phyloP scores from a whole-genome alignment of 1,139 yeast species.

The Yamadazyma sp. region DNA sequence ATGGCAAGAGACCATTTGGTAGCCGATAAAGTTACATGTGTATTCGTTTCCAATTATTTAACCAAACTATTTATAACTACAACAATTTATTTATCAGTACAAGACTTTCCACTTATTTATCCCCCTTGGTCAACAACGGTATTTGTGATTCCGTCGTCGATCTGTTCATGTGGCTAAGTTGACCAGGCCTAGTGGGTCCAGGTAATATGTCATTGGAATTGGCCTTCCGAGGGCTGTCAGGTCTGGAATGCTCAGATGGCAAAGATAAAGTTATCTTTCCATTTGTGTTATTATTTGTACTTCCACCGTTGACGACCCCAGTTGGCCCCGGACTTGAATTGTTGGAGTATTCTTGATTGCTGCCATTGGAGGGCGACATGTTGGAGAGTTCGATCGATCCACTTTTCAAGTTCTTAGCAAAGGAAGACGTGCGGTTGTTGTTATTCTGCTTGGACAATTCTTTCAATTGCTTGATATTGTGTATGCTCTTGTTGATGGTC shows the following conservation, averaged over 20 bases:
- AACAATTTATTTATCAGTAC: constrained; percentile 2
- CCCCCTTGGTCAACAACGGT: constrained; percentile 5
- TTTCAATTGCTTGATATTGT: constrained; percentile 59
- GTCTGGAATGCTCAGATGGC: constrained; percentile 8
- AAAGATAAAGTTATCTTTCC: constrained; percentile 7
- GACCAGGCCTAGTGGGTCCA: constrained; percentile 31
- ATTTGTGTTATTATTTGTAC: constrained; percentile 1
- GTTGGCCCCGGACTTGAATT: constrained; percentile 2
- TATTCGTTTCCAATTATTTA: background rate
- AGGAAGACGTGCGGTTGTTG: constrained; percentile 47
- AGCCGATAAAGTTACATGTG: constrained; percentile 7
- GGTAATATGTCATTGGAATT: constrained; percentile 26
- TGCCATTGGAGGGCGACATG: constrained; percentile 14
- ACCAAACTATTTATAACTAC: background rate
- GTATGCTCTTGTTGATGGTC: constrained; percentile 81
- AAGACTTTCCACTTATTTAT: background rate
- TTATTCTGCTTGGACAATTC: constrained; percentile 53
- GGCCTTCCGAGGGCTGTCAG: constrained; percentile 22
- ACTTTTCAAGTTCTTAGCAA: constrained; percentile 48
- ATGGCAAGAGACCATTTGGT: constrained; percentile 69
- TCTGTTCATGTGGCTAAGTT: constrained; percentile 27
- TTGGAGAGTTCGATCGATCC: constrained; percentile 28
- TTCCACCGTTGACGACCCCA: background rate
- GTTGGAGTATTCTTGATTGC: constrained; percentile 3
- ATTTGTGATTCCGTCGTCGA: constrained; percentile 36